Evolutionary conservation across 1,139 yeast species (phyloP), one percentile per base, ranked within the genome.

Genomic region (Pichia sp.): DNA sequence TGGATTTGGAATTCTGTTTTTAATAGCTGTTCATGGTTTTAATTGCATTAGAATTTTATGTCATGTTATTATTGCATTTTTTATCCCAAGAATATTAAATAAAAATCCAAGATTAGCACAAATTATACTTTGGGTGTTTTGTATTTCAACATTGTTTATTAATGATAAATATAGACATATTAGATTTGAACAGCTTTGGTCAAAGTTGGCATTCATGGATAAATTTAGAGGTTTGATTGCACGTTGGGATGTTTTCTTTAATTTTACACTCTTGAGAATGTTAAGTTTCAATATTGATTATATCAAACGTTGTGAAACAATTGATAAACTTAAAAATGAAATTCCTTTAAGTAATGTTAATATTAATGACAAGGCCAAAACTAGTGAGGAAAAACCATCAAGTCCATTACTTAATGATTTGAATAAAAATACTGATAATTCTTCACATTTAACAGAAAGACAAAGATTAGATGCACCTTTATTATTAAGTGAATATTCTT

Each of bases 181-280:
- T 47, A 76, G 75, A 20, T 71, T 76, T 44, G 81, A 78, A 2
- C 52, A 57, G 46, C 28, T 73, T 35, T 51, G 64, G 55, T 45
- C 68, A 35, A 41, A 54, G 24, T 55, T 80, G 24, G 62, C 68
- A 0, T 62, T 74, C 25, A 61, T 87, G 54, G 95, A 81, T 56
- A 74, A 78, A 1, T 80, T 73, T 56, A 71, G 69, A 60, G 97
- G 98, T 0, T 73, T 90, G 26, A 80, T 92, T 53, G 73, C 79
- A 22, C 71, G 97, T 54, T 94, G 99, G 99, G 97, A 92, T 60
- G 97, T 94, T 8, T 87, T 86, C 57, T 94, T 81, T 72, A 94
- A 92, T 63, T 87, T 94, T 63, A 82, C 96, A 1, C 68, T 92
- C 51, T 71, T 94, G 45, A 73, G 97, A 54, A 78, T 89, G 76